phyloP scores from a whole-genome alignment of 345 rosid genomes.

The Psidium guajava region DNA sequence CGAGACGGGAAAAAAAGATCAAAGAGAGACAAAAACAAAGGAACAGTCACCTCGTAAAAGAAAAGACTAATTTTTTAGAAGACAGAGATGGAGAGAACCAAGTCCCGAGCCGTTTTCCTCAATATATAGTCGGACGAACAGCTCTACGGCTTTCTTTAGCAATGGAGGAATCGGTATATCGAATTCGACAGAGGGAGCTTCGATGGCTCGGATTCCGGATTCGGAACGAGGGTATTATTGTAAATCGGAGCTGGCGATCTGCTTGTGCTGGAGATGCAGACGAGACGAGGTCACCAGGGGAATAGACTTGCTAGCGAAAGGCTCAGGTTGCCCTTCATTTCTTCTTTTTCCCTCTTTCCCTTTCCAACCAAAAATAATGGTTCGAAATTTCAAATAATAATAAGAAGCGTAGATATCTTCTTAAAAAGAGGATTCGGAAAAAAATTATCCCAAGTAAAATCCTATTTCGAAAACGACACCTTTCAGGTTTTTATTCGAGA shows the following conservation, averaged over 20 bases:
- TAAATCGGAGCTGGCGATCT: neutral
- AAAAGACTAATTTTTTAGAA: neutral
- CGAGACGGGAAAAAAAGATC: neutral
- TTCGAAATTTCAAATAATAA: neutral
- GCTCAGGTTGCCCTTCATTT: neutral
- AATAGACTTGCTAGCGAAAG: neutral
- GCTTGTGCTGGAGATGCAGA: neutral
- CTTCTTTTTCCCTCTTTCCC: neutral
- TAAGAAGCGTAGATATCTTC: fast-evolving
- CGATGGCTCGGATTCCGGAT: neutral
- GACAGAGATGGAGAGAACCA: too few species aligned
- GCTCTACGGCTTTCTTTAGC: neutral
- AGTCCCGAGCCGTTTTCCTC: neutral
- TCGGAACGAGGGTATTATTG: neutral
- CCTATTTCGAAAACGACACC: neutral
- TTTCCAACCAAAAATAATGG: neutral
- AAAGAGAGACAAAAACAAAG: neutral
- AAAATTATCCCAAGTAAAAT: neutral
- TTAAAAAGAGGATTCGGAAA: fast-evolving
- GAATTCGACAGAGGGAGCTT: neutral
- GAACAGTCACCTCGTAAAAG: neutral
- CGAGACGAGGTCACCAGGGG: neutral
- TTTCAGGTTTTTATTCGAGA: fast-evolving
- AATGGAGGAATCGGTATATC: neutral
- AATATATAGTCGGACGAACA: neutral